Conservation (phyloP, 2,329 filamentous ascomycete genomes). For the Sporothrix luriei region DNA sequence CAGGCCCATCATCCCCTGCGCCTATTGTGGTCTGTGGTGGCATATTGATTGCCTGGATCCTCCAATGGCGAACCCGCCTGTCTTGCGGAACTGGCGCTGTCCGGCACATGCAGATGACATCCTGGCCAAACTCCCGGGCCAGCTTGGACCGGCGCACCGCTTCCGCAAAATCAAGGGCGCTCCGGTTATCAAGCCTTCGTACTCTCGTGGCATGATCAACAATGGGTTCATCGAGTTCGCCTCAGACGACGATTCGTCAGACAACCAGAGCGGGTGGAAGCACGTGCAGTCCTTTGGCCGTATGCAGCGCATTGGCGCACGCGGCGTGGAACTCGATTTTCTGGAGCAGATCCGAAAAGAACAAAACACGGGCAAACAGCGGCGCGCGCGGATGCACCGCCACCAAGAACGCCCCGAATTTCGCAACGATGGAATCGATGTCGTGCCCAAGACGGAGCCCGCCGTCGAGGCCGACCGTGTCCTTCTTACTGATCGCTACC, state of each 20-base stretch:
- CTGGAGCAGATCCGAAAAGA: conserved; percentile 50
- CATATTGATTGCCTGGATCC: conserved; percentile 91
- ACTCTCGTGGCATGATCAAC: conserved; percentile 67
- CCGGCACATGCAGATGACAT: conserved; percentile 83
- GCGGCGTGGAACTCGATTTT: conserved; percentile 71
- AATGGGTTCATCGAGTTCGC: conserved; percentile 73
- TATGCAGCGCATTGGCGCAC: conserved; percentile 64
- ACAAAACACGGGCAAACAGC: background rate
- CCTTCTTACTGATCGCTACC: conserved; percentile 43
- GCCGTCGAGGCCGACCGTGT: conserved; percentile 32
- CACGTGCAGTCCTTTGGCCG: conserved; percentile 65
- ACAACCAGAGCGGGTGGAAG: conserved; percentile 55
- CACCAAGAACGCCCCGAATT: conserved; percentile 16
- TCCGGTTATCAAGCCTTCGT: conserved; percentile 54
- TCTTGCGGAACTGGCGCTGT: conserved; percentile 80
- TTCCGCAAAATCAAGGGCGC: conserved; percentile 63
- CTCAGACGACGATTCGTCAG: conserved; percentile 55
- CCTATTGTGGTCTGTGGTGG: conserved; percentile 79
- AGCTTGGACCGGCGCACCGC: conserved; percentile 62
- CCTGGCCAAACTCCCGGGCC: conserved; percentile 59
- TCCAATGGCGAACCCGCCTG: conserved; percentile 76
- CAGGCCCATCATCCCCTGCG: conserved; percentile 82
- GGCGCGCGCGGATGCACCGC: conserved; percentile 32
- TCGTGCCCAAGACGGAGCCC: background rate
- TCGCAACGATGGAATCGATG: background rate